Conservation (phyloP, 164 flowering plant genomes). For the Chimonanthus salicifolius region DNA sequence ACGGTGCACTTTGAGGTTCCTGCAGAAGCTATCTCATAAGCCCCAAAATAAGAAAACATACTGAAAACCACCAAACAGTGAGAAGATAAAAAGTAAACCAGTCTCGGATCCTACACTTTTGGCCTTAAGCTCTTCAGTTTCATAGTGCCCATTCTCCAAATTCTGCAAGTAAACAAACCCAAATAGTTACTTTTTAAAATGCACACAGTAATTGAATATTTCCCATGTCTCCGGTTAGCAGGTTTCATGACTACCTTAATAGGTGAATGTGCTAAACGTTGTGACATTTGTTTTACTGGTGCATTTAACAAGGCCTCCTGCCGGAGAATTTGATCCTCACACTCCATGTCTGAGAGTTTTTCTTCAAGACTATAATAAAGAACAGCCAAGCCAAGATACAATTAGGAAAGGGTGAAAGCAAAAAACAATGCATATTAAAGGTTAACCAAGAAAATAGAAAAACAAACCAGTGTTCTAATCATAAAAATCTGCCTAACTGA, state of each 20-base stretch:
- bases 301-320: conserved; percentile 50
- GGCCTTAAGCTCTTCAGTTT: conserved; percentile 36
- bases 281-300: conserved; percentile 50
- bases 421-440: neutral
- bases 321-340: conserved; percentile 74
- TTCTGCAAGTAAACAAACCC: conserved; percentile 34
- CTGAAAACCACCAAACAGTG: neutral
- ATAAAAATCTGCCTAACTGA: no score
- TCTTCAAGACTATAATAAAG: conserved; percentile 61
- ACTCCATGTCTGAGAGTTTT: conserved; percentile 72
- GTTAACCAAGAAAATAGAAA: no score
- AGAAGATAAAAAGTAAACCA: neutral
- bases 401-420: neutral
- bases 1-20: conserved; percentile 52
- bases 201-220: neutral
- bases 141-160: conserved; percentile 71
- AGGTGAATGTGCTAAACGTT: conserved; percentile 30
- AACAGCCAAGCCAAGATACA: neutral
- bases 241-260: conserved; percentile 29
- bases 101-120: conserved; percentile 28
- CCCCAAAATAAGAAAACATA: neutral
- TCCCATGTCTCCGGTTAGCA: neutral
- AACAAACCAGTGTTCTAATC: no score
- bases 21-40: conserved; percentile 26
- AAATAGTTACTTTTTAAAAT: neutral